A percentile compares a stretch with the other conserved stretches of the same genome.
phyloP scores from a whole-genome alignment of 2,329 filamentous ascomycete species.

The Xylaria sp. region DNA sequence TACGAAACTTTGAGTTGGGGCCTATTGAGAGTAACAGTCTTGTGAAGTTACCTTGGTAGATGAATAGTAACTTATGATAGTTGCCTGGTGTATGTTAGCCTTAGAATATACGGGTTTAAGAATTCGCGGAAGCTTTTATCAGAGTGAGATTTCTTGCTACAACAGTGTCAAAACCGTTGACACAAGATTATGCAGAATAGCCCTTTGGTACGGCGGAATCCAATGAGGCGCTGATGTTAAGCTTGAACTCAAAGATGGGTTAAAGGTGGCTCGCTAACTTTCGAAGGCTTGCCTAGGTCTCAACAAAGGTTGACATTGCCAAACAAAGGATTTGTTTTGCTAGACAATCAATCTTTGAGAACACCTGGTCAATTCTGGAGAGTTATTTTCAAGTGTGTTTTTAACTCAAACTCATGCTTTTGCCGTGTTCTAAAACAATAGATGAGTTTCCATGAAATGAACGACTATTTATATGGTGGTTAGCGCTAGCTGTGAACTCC shows the following conservation, averaged over 20 bases:
- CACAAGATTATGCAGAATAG: neutral
- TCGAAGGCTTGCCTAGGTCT: neutral
- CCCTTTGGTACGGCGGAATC: too few species aligned
- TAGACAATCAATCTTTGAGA: neutral
- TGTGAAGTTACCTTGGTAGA: neutral
- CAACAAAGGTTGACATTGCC: neutral
- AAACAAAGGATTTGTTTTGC: constrained; percentile 13
- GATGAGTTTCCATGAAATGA: constrained; percentile 1
- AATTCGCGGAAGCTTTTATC: neutral
- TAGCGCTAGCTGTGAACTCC: neutral
- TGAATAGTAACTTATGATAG: neutral
- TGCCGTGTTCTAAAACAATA: constrained; percentile 15
- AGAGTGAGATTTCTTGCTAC: neutral
- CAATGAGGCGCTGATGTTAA: too few species aligned
- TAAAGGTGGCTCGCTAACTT: neutral
- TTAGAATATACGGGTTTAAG: constrained; percentile 6
- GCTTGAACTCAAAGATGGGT: too few species aligned
- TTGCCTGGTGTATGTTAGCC: constrained; percentile 15
- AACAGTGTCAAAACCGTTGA: neutral
- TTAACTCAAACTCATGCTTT: neutral
- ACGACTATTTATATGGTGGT: neutral
- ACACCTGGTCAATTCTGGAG: constrained; percentile 6
- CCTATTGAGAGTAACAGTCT: neutral
- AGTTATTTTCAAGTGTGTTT: too few species aligned
- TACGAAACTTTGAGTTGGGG: neutral